Conservation (phyloP, 177 flowering plant genomes). For the Vitis hybrid region DNA sequence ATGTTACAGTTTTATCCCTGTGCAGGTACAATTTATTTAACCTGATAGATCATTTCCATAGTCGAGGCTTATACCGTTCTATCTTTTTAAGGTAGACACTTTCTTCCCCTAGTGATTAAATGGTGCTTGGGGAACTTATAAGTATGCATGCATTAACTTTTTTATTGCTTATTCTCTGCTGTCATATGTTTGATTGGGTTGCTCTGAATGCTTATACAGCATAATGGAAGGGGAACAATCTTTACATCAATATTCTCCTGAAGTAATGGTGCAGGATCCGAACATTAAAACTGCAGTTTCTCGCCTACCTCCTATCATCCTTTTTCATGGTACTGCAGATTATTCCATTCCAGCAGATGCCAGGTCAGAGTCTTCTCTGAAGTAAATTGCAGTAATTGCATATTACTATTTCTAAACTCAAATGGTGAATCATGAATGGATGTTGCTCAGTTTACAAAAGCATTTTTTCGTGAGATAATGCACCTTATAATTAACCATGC, state of each 20-base stretch:
- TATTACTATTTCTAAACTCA: background rate
- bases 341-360: conserved; percentile 80
- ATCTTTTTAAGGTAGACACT: conserved; percentile 69
- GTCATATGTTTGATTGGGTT: background rate
- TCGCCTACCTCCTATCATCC: conserved; percentile 65
- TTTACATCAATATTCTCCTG: conserved; percentile 70
- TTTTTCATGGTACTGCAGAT: conserved; percentile 87
- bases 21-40: conserved; percentile 77
- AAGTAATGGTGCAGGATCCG: conserved; percentile 60
- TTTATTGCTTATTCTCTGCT: background rate
- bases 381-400: background rate
- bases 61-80: conserved; percentile 80
- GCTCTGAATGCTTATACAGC: conserved; percentile 35
- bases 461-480: background rate
- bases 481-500: too few relatives aligned
- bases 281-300: conserved; percentile 43
- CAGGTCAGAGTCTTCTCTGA: conserved; percentile 50
- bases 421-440: background rate
- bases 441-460: too few relatives aligned
- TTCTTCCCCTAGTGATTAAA: background rate
- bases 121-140: background rate
- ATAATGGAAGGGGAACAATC: conserved; percentile 95
- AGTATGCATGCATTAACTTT: background rate
- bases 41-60: conserved; percentile 85
- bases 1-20: background rate